These are phyloP conservation scores for Globisporangium cederbergense DNA, from an alignment of 352 stramenopile species.

Conservation along the genomic window DNA sequence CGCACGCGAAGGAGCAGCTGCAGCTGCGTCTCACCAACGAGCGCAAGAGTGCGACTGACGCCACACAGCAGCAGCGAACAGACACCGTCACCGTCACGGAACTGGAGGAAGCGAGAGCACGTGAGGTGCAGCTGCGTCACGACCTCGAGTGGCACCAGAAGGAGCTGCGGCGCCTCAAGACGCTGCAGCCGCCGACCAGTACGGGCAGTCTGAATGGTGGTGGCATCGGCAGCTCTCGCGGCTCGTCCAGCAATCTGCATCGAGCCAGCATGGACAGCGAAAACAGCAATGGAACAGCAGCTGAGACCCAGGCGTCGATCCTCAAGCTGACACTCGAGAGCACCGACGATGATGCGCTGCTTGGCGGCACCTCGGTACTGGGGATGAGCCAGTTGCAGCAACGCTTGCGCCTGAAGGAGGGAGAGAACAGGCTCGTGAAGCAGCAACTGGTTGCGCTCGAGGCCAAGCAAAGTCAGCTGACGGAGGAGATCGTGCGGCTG, in stretches of 20 bases:
- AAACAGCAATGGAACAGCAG: slow-evolving; percentile 7
- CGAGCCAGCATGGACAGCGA: slow-evolving; percentile 21
- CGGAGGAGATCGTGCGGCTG: slow-evolving; percentile 69
- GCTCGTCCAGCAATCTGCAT: background rate
- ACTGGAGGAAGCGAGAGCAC: slow-evolving; percentile 36
- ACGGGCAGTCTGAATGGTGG: background rate
- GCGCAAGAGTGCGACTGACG: slow-evolving; percentile 9
- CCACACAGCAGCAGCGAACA: slow-evolving; percentile 9
- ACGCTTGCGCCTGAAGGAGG: slow-evolving; percentile 62
- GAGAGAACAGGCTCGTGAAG: slow-evolving; percentile 71
- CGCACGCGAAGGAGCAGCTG: slow-evolving; percentile 33
- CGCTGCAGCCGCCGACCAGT: background rate
- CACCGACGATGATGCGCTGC: slow-evolving; percentile 24
- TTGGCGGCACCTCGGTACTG: slow-evolving; percentile 54
- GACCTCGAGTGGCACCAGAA: slow-evolving; percentile 62
- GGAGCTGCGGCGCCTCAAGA: slow-evolving; percentile 49
- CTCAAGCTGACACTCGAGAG: slow-evolving; percentile 53
- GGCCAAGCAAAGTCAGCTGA: slow-evolving; percentile 60
- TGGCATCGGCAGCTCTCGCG: background rate
- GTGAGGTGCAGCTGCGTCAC: slow-evolving; percentile 45
- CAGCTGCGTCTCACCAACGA: slow-evolving; percentile 26
- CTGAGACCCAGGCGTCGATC: slow-evolving; percentile 52
- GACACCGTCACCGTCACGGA: slow-evolving; percentile 21
- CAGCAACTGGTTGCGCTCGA: slow-evolving; percentile 65
- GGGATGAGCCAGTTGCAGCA: slow-evolving; percentile 75